These are phyloP conservation scores for Microbotryum scabiosae DNA, from an alignment of 1,284 basidiomycete species.

Conservation along the genomic window DNA sequence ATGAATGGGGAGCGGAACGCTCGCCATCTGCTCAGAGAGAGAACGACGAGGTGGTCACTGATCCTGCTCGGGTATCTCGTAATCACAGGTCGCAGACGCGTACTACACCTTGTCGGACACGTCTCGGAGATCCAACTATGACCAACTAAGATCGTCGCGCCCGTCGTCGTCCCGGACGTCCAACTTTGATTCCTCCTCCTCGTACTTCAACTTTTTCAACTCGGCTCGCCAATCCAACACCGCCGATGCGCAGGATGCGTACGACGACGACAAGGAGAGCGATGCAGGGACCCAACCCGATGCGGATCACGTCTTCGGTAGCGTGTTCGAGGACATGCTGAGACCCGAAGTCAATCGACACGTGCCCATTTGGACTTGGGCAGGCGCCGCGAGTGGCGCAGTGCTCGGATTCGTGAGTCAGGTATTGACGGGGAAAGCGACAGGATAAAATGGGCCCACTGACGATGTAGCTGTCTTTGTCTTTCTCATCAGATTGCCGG, in stretches of 20 bases:
- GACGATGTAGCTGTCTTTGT: background rate
- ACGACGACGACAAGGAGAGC: slow-evolving; percentile 13
- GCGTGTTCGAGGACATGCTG: slow-evolving; percentile 76
- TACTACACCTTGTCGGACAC: slow-evolving; percentile 87
- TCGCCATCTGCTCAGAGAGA: no score
- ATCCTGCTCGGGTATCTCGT: slow-evolving; percentile 37
- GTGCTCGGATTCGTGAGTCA: slow-evolving; percentile 58
- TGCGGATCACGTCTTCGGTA: slow-evolving; percentile 70
- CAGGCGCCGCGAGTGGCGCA: slow-evolving; percentile 55
- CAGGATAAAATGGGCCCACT: no score
- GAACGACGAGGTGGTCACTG: no score
- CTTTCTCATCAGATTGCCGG: slow-evolving; percentile 53
- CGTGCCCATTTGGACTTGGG: slow-evolving; percentile 63
- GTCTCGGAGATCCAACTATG: slow-evolving; percentile 37
- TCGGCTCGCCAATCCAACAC: slow-evolving; percentile 33
- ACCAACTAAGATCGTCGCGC: slow-evolving; percentile 38
- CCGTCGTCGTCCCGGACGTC: slow-evolving; percentile 55
- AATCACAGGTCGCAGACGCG: slow-evolving; percentile 63
- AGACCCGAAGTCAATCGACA: slow-evolving; percentile 61
- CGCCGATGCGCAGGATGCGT: slow-evolving; percentile 35
- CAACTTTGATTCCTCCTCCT: slow-evolving; percentile 62
- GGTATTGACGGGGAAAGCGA: no score
- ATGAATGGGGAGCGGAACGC: no score
- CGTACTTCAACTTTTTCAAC: slow-evolving; percentile 35
- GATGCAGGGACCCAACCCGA: slow-evolving; percentile 51